Conservation (phyloP, 2,329 filamentous ascomycete genomes). For the Aspergillus costaricaensis region DNA sequence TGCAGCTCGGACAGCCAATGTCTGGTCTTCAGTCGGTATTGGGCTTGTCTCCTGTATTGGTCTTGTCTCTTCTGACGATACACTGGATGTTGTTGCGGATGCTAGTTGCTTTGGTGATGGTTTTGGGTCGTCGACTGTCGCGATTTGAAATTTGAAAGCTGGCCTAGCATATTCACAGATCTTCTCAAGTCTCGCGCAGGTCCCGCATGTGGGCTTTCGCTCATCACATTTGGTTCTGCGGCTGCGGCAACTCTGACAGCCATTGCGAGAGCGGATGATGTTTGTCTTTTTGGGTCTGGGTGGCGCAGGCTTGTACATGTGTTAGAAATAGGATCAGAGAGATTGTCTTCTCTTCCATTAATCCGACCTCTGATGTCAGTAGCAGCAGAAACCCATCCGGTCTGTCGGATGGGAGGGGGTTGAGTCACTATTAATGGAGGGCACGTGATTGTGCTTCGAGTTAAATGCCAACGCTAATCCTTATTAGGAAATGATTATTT, state of each 20-base stretch:
- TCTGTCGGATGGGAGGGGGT: too few species aligned
- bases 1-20: not conserved
- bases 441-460: too few species aligned
- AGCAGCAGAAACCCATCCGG: too few species aligned
- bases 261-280: conserved; percentile 24
- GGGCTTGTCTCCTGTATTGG: not conserved
- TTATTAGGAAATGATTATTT: too few species aligned
- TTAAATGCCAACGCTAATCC: too few species aligned
- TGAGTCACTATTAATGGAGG: too few species aligned
- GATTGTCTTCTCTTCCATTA: too few species aligned
- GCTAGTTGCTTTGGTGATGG: not conserved
- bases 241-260: conserved; percentile 23
- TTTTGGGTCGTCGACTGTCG: not conserved
- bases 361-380: too few species aligned
- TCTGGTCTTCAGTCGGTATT: not conserved
- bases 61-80: not conserved
- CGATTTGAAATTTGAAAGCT: conserved; percentile 18
- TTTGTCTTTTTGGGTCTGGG: conserved; percentile 22
- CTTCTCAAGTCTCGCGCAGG: conserved; percentile 24
- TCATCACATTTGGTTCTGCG: conserved; percentile 28
- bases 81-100: not conserved
- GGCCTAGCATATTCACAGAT: conserved; percentile 16
- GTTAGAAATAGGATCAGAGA: not conserved
- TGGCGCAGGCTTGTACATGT: conserved; percentile 23
- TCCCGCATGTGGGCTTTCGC: conserved; percentile 26